These are phyloP conservation scores for Aurantiochytrium sp. DNA, from an alignment of 108 stramenopile species.

Conservation along the genomic window DNA sequence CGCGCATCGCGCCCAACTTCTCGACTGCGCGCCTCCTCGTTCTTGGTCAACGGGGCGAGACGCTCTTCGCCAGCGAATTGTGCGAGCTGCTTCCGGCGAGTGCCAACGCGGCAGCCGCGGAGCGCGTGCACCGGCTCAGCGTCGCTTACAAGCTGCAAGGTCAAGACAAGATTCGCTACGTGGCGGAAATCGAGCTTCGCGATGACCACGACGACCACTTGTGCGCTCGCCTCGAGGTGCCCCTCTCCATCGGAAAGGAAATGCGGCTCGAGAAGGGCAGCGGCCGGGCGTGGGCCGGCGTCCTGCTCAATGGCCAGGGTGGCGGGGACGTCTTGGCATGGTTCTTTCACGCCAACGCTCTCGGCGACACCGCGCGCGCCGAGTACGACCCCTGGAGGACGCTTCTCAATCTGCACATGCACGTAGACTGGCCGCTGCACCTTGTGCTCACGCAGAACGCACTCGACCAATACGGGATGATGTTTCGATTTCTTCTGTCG, in stretches of 20 bases:
- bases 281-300: slow-evolving; percentile 1
- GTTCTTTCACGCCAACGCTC: neutral
- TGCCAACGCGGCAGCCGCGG: neutral
- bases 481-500: neutral
- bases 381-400: slow-evolving; percentile 17
- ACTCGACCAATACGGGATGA: slow-evolving; percentile 9
- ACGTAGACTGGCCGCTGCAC: slow-evolving; percentile 21
- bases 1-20: neutral
- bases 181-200: neutral
- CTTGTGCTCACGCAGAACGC: slow-evolving; percentile 14
- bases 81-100: neutral
- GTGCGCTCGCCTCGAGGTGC: neutral
- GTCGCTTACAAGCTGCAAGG: neutral
- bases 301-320: neutral
- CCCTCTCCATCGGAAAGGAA: neutral
- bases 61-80: neutral
- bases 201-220: neutral
- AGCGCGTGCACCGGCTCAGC: neutral
- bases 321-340: neutral
- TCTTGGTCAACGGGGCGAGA: neutral
- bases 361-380: neutral
- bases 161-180: neutral
- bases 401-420: neutral
- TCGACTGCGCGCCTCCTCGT: neutral
- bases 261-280: neutral